phyloP scores from a whole-genome alignment of 192 early-diverging fungal species.

The Podila minutissima region DNA sequence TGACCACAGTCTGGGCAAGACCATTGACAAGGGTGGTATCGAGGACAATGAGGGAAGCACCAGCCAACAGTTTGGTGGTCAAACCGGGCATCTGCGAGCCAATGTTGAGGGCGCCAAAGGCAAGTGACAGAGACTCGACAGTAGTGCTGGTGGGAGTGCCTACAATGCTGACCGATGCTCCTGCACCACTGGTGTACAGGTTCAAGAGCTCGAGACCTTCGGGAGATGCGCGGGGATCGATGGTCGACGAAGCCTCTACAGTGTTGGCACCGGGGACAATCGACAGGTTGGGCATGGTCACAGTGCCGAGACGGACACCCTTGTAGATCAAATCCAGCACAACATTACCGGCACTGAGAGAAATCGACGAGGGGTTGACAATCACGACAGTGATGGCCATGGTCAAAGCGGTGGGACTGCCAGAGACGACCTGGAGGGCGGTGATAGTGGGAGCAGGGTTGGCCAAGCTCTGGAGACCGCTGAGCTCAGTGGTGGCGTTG shows the following conservation, averaged over 20 bases:
- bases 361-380: slow-evolving; percentile 56
- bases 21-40: slow-evolving; percentile 39
- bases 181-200: slow-evolving; percentile 51
- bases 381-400: slow-evolving; percentile 53
- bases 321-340: slow-evolving; percentile 48
- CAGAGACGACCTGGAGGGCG: slow-evolving; percentile 56
- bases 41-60: slow-evolving; percentile 37
- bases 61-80: slow-evolving; percentile 43
- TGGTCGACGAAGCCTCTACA: slow-evolving; percentile 46
- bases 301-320: slow-evolving; percentile 47
- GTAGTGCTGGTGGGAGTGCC: slow-evolving; percentile 50
- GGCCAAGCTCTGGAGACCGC: slow-evolving; percentile 55
- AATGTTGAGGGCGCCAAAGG: slow-evolving; percentile 46
- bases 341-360: slow-evolving; percentile 55
- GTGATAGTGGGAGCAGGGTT: slow-evolving; percentile 53
- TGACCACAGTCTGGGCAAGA: slow-evolving; percentile 50
- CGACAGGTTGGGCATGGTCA: slow-evolving; percentile 49
- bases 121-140: slow-evolving; percentile 51
- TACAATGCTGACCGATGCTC: slow-evolving; percentile 39
- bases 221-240: slow-evolving; percentile 46
- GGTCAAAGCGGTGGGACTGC: slow-evolving; percentile 41
- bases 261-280: slow-evolving; percentile 51
- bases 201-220: slow-evolving; percentile 55
- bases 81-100: slow-evolving; percentile 54
- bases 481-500: slow-evolving; percentile 48